A percentile compares a stretch with the other conserved stretches of the same genome.
These are phyloP conservation scores for Pestalotiopsis sp. DNA, from an alignment of 2,329 filamentous ascomycete genomes.

Conservation along the genomic window DNA sequence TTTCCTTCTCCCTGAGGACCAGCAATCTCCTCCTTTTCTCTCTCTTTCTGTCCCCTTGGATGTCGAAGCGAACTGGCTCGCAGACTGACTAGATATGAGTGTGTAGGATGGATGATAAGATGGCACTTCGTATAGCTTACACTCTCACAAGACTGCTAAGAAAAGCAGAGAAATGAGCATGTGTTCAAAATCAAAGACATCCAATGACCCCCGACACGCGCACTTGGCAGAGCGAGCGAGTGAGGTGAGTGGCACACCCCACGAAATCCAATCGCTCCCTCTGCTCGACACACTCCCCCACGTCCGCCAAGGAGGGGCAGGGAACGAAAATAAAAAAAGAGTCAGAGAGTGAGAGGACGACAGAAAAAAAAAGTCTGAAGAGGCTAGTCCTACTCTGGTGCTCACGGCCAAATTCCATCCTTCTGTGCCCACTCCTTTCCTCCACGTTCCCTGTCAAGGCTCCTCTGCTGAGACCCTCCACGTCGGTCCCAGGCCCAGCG, in stretches of 20 bases:
- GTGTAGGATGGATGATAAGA: neutral
- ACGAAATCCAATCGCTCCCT: neutral
- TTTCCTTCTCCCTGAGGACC: neutral
- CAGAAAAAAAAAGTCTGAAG: neutral
- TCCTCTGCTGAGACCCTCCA: constrained; percentile 12
- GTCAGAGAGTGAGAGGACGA: neutral
- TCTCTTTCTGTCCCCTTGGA: neutral
- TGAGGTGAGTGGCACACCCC: neutral
- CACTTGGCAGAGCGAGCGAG: neutral
- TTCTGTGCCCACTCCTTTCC: neutral
- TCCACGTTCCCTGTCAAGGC: constrained; percentile 10
- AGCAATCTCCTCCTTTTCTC: neutral
- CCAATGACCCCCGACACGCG: constrained; percentile 11
- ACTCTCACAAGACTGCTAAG: neutral
- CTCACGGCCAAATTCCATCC: neutral
- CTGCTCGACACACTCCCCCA: constrained; percentile 1
- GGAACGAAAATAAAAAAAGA: neutral
- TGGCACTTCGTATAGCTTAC: neutral
- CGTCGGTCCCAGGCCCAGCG: constrained; percentile 3
- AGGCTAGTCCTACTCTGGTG: constrained; percentile 1
- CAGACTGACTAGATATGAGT: no score
- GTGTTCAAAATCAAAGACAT: constrained; percentile 3
- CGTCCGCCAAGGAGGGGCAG: neutral
- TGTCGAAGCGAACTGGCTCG: neutral
- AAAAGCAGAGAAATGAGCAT: constrained; percentile 1